Evolutionary conservation across 1,284 basidiomycete genomes (phyloP), one percentile per base, ranked within the genome.

Genomic region (Mycosarcoma mackinlayi): DNA sequence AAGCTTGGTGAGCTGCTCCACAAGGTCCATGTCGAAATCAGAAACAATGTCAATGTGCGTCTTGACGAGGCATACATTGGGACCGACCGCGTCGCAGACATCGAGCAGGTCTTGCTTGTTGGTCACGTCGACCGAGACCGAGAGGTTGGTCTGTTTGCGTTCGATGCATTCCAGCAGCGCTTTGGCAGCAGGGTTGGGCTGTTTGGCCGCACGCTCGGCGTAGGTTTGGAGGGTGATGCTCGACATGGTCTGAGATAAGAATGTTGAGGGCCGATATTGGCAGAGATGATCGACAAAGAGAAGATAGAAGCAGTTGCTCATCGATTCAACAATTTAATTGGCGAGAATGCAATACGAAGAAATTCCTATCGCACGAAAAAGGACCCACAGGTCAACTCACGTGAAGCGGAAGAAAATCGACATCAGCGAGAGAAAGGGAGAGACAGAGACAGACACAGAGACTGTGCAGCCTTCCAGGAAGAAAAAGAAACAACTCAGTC

Each of bases 41-140:
- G 93, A 90, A 49, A 98, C 87, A 70, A 98, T 92, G 83, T 98
- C 96, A 70, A 98, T 89, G 84, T 99, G 96, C 1, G 96, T 98
- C 94, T 98, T 98, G 86, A 98, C 89, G 66, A 97, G 88, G 86
- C 93, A 97, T 72, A 93, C 89, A 77, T 90, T 90, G 7, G 91
- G 90, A 2, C 92, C 95, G 60, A 97, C 94, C 21, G 88, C 87
- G 71, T 94, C 90, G 74, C 96, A 89, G 74, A 99, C 90, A 50
- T 88, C 87, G 50, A 98, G 86, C 75, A 98, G 90, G 76, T 93
- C 90, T 18, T 86, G 86, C 65, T 89, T 88, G 65, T 87, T 90
- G 7, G 92, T 92, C 34, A 98, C 93, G 85, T 99, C 96, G 25
- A 98, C 93, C 75, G 92, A 94, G 64, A 98, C 92, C 54, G 92